A percentile compares a stretch with the other conserved stretches of the same genome.
phyloP scores from a whole-genome alignment of 805 yeast species.

The Ogataea populi-albae region DNA sequence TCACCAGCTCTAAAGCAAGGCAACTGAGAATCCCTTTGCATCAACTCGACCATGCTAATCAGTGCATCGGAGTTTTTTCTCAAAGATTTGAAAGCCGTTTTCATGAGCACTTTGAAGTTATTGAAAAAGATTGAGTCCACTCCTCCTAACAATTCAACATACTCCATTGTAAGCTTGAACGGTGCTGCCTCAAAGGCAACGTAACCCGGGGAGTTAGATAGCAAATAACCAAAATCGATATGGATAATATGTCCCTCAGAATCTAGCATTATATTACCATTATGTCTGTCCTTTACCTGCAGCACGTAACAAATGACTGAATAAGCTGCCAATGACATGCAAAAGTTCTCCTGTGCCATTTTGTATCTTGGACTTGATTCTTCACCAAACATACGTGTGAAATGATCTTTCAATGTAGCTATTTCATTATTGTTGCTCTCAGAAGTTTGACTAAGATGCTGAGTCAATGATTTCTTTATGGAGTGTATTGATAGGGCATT shows the following conservation, averaged over 20 bases:
- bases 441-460: conserved; percentile 62
- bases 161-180: conserved; percentile 86
- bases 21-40: conserved; percentile 85
- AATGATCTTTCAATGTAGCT: conserved; percentile 76
- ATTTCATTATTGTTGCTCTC: conserved; percentile 69
- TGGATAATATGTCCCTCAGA: conserved; percentile 93
- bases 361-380: conserved; percentile 51
- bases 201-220: conserved; percentile 94
- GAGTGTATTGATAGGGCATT: conserved; percentile 94
- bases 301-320: conserved; percentile 85
- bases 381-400: conserved; percentile 69
- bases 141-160: conserved; percentile 87
- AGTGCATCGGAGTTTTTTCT: conserved; percentile 73
- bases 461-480: conserved; percentile 87
- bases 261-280: conserved; percentile 96
- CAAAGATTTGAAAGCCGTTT: conserved; percentile 69
- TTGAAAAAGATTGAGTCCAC: conserved; percentile 55
- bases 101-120: conserved; percentile 60
- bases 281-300: conserved; percentile 94
- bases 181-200: conserved; percentile 98
- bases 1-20: conserved; percentile 93
- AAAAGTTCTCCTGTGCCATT: conserved; percentile 81
- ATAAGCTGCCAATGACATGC: conserved; percentile 84
- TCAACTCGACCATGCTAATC: conserved; percentile 81
- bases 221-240: conserved; percentile 91